Percentiles rank a stretch among this genome's conserved stretches.
phyloP scores from a whole-genome alignment of 2,329 filamentous ascomycete species.

The Diaporthe sp. region DNA sequence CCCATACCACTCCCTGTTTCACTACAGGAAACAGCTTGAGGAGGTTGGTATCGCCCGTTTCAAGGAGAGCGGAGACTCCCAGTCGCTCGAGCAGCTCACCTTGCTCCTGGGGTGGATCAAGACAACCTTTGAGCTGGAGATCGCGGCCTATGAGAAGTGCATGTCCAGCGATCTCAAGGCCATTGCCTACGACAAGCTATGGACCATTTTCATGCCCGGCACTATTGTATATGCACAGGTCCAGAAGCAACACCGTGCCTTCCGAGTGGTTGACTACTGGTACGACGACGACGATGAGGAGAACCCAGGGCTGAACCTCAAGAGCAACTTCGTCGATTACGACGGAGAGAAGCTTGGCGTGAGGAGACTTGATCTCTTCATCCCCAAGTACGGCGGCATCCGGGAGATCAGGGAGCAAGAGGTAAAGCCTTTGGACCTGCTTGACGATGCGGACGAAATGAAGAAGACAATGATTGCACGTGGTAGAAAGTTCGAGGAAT shows the following conservation, averaged over 20 bases:
- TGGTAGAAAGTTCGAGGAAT: slow-evolving; percentile 50
- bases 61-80: slow-evolving; percentile 41
- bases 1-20: slow-evolving; percentile 44
- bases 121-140: slow-evolving; percentile 44
- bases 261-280: slow-evolving; percentile 45
- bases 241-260: slow-evolving; percentile 47
- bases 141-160: slow-evolving; percentile 44
- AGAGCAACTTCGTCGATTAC: slow-evolving; percentile 48
- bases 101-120: slow-evolving; percentile 46
- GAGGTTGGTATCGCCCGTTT: slow-evolving; percentile 40
- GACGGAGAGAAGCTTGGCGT: slow-evolving; percentile 51
- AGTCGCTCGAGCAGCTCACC: slow-evolving; percentile 44
- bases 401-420: slow-evolving; percentile 46
- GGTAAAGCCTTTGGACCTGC: slow-evolving; percentile 47
- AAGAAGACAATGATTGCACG: slow-evolving; percentile 44
- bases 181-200: slow-evolving; percentile 46
- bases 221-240: slow-evolving; percentile 45
- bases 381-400: slow-evolving; percentile 46
- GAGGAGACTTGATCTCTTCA: slow-evolving; percentile 42
- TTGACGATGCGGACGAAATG: slow-evolving; percentile 43
- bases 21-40: slow-evolving; percentile 45
- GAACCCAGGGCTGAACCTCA: slow-evolving; percentile 43
- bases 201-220: slow-evolving; percentile 47
- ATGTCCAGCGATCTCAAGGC: slow-evolving; percentile 44
- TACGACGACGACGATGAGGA: slow-evolving; percentile 45